Conservation (phyloP, 129 eudicot species). For the Centaurea solstitialis region DNA sequence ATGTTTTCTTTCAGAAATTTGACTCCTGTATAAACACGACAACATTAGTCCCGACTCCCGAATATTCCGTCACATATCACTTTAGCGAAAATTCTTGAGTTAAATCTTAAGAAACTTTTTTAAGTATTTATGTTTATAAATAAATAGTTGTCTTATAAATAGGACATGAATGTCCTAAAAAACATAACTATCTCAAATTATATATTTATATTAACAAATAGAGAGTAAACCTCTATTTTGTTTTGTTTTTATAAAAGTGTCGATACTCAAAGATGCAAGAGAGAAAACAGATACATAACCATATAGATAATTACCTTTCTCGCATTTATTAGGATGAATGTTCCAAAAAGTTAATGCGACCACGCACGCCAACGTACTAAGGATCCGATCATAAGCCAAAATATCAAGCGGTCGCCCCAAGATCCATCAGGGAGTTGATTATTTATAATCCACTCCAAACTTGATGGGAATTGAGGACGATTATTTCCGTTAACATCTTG, state of each 20-base stretch:
- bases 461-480: slow-evolving; percentile 54
- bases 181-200: too few relatives aligned
- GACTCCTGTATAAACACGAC: slow-evolving; percentile 33
- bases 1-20: slow-evolving; percentile 49
- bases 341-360: slow-evolving; percentile 30
- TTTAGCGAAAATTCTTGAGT: too few relatives aligned
- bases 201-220: too few relatives aligned
- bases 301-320: too few relatives aligned
- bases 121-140: too few relatives aligned
- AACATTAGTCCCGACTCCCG: background rate
- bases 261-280: too few relatives aligned
- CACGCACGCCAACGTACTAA: slow-evolving; percentile 61
- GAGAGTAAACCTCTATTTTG: too few relatives aligned
- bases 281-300: too few relatives aligned
- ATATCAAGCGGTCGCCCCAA: slow-evolving; percentile 53
- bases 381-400: slow-evolving; percentile 52
- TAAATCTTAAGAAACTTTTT: too few relatives aligned
- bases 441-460: slow-evolving; percentile 55
- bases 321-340: background rate
- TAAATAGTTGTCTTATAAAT: too few relatives aligned
- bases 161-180: too few relatives aligned
- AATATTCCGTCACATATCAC: background rate
- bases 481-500: slow-evolving; percentile 42
- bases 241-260: too few relatives aligned
- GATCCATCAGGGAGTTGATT: slow-evolving; percentile 69